phyloP scores from a whole-genome alignment of 2,329 filamentous ascomycete species.

The Calonectria pauciramosa region DNA sequence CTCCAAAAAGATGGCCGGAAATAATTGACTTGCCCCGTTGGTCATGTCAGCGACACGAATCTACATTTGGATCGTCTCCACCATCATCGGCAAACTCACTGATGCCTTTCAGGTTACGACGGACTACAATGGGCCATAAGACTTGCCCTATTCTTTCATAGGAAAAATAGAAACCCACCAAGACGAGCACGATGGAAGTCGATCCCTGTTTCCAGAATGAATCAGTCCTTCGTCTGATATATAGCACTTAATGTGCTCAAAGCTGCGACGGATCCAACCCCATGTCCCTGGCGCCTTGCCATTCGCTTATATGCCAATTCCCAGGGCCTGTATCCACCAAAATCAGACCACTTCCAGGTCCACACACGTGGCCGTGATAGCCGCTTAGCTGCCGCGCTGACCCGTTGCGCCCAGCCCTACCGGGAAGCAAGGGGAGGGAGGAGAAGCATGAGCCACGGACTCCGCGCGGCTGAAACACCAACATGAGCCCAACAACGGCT shows the following conservation, averaged over 20 bases:
- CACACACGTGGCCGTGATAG: neutral
- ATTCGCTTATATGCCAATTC: neutral
- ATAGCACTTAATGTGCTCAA: neutral
- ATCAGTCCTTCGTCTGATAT: neutral
- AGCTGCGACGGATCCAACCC: neutral
- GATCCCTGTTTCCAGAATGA: neutral
- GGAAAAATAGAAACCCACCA: neutral
- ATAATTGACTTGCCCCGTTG: neutral
- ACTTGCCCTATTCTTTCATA: neutral
- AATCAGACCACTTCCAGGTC: neutral
- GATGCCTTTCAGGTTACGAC: neutral
- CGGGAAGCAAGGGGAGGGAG: neutral
- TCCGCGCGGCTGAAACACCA: neutral
- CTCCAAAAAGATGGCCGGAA: neutral
- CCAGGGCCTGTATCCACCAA: neutral
- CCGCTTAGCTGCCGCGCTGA: neutral
- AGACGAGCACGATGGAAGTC: neutral
- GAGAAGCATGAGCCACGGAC: neutral
- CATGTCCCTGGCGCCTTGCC: neutral
- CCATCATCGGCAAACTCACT: neutral
- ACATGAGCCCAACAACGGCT: no score
- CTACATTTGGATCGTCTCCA: neutral
- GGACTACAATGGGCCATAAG: neutral
- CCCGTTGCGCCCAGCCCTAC: neutral
- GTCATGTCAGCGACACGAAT: neutral